A percentile compares a stretch with the other conserved stretches of the same genome.
Evolutionary conservation across 176 grass and related monocot genomes (phyloP).

Genomic region (Rhipidocladum racemiflorum): DNA sequence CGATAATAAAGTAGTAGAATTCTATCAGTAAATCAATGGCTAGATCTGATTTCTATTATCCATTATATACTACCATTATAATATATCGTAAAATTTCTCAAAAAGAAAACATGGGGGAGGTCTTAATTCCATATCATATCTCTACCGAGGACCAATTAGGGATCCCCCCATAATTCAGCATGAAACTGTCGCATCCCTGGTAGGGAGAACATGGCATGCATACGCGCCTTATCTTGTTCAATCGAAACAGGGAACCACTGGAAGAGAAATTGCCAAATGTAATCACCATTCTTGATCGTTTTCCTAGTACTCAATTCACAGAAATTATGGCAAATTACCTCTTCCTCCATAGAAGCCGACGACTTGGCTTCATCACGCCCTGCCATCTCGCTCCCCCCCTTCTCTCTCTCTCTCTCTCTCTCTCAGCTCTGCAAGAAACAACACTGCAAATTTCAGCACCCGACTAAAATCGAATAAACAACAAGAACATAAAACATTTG

Average conservation of each 20-base stretch:
- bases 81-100: no score
- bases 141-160: not conserved
- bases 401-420: slow-evolving; percentile 13
- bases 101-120: not conserved
- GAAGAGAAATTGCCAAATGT: not conserved
- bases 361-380: slow-evolving; percentile 48
- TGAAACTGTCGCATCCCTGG: not conserved
- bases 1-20: no score
- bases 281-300: not conserved
- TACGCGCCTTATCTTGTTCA: not conserved
- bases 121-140: not conserved
- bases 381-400: slow-evolving; percentile 53
- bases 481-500: not conserved
- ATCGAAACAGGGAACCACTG: not conserved
- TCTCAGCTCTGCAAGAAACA: slow-evolving; percentile 38
- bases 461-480: not conserved
- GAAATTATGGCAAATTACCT: slow-evolving; percentile 43
- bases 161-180: not conserved
- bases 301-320: not conserved
- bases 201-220: not conserved
- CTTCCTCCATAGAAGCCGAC: slow-evolving; percentile 47
- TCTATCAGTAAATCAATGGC: no score
- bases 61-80: no score
- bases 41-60: no score
- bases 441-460: slow-evolving; percentile 6